phyloP scores from a whole-genome alignment of 2,329 filamentous ascomycete species.

The Sporothrix dimorphospora region DNA sequence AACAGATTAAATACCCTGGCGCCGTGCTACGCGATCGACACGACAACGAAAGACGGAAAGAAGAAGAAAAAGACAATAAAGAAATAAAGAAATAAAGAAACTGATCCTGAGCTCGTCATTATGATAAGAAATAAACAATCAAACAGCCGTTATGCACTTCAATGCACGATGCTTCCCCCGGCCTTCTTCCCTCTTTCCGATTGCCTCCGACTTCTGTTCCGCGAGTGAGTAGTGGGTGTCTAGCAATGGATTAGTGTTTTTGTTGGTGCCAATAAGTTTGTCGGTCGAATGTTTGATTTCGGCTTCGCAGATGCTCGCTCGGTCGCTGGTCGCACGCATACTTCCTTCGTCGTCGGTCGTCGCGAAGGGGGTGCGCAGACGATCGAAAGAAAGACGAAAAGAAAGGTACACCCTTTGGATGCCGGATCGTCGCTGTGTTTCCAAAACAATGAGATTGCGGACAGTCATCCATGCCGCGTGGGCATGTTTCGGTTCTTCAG shows the following conservation, averaged over 20 bases:
- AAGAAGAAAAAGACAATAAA: neutral
- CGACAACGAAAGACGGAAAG: conserved; percentile 4
- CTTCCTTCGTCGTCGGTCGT: neutral
- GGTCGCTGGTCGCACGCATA: neutral
- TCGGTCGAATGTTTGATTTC: too few relatives aligned
- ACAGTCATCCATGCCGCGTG: too few relatives aligned
- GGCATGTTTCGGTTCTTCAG: neutral
- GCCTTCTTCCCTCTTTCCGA: conserved; percentile 4
- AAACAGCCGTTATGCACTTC: conserved; percentile 24
- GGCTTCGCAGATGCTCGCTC: neutral
- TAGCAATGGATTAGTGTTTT: neutral
- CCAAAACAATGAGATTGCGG: too few relatives aligned
- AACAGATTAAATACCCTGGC: conserved; percentile 31
- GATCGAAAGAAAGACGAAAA: neutral
- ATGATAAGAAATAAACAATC: conserved; percentile 31
- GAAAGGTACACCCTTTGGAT: neutral
- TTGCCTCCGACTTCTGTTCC: conserved; percentile 5
- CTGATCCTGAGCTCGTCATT: conserved; percentile 34
- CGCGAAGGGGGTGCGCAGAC: conserved; percentile 10
- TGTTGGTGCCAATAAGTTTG: neutral
- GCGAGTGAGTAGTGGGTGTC: neutral
- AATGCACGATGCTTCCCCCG: neutral
- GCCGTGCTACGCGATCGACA: conserved; percentile 35
- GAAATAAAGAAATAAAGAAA: conserved; percentile 24
- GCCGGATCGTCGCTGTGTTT: neutral